Conservation (phyloP, 208 protist species). For the Acanthamoeba sp. region DNA sequence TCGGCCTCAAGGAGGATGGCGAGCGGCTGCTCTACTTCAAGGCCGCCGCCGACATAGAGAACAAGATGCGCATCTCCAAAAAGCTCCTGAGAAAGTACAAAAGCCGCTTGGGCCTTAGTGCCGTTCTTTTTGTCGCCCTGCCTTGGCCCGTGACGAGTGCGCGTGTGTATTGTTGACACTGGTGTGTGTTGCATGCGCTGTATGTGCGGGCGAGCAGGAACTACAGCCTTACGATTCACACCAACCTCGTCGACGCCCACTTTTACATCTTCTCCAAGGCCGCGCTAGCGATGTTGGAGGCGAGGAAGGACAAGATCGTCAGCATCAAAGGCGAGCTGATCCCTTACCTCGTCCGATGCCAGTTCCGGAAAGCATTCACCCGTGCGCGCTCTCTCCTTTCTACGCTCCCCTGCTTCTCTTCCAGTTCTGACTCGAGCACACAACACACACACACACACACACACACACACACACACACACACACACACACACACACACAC, state of each 20-base stretch:
- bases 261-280: conserved; percentile 83
- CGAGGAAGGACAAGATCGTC: conserved; percentile 68
- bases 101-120: too few species aligned
- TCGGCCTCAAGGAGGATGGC: conserved; percentile 76
- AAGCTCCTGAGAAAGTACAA: conserved; percentile 72
- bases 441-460: background rate
- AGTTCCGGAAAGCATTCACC: conserved; percentile 59
- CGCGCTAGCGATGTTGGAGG: conserved; percentile 75
- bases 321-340: conserved; percentile 83
- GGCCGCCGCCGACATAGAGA: conserved; percentile 82
- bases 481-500: background rate
- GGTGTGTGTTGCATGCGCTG: background rate
- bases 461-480: background rate
- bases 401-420: background rate
- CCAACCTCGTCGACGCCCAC: conserved; percentile 80
- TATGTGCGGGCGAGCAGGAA: background rate
- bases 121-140: too few species aligned
- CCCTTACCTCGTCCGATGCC: conserved; percentile 80
- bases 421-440: background rate
- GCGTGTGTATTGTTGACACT: background rate
- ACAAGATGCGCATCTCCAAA: conserved; percentile 78
- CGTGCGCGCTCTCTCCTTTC: background rate
- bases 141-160: too few species aligned
- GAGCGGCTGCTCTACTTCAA: conserved; percentile 80
- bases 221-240: conserved; percentile 42